Evolutionary conservation across 345 rosid genomes (phyloP), one percentile per base, ranked within the genome.

Genomic region (Melastoma malabathricum): DNA sequence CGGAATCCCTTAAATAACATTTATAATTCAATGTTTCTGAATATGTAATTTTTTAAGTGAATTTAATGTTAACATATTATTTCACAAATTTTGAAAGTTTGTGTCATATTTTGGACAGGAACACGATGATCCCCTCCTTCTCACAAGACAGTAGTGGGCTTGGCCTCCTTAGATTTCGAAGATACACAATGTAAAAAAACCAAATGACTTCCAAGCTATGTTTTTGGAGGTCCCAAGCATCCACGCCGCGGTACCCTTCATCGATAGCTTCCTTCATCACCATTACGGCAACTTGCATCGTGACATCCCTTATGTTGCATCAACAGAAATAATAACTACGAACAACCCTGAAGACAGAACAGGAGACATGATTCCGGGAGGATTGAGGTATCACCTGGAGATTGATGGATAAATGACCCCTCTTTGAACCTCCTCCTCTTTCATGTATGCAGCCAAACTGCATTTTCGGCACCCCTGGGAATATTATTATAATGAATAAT

Each of bases 401-500:
- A 76, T 79, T 57, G 84, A 74, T 63, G 96, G 98, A 64, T 64
- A 87, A 63, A 92, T 80, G 19, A 82, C 68, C 57, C 98, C 98
- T 23, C 74, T 56, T 15, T 66, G 67, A 55, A 87, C 96, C 78
- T 22, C 25, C n/a, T 92, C 96, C 48, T 81, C 96, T 51, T 79
- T 81, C 83, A 92, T 92, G 74, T 82, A 87, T 44, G 77, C 83
- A 51, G 93, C 98, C 61, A 92, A 73, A 77, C 98, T 87, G 87
- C 63, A 78, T n/a, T 22, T 22, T 22, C 25, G 25, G 25, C 25
- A 22, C 25, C 25, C 25, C 47, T 6, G 10, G 34, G 8, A 20
- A 27, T n/a, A 29, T 18, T 22, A 22, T 22, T 22, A 16, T 18
- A 46, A 27, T 17, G 16, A 3, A 3, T 50, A 20, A 22, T 22